Evolutionary conservation across 2,329 filamentous ascomycete species (phyloP), one percentile per base, ranked within the genome.

Genomic region (Aspergillus glaucus): DNA sequence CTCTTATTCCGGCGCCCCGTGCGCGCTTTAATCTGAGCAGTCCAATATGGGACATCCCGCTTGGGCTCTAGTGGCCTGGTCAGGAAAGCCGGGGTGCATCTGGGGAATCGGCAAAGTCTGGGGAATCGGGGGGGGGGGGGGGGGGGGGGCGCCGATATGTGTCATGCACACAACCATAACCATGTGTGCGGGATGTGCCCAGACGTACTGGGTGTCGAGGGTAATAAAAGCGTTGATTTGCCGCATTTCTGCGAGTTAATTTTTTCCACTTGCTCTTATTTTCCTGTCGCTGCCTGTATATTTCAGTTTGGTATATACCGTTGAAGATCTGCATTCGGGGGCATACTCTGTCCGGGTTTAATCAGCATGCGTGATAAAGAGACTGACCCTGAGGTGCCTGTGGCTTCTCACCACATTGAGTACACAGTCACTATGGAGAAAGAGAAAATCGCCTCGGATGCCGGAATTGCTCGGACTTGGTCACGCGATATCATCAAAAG

Each of bases 311-410:
- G 9, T 30, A 12, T 30, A 30, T 10, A 30, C 15, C 34, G 14
- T n/a, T 36, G 34, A 7, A 6, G 34, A 36, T n/a, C 15, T 36
- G 15, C 34, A 17, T 36, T n/a, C n/a, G 2, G n/a, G 15, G 43
- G 17, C 15, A 40, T 19, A 37, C 15, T 21, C 15, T 28, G 32
- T 32, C 28, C 21, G 30, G 40, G 22, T 22, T 34, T 40, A 4
- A 30, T 17, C 46, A 45, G 6, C 26, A 55, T 55, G 53, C 46
- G 43, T 36, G 45, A 51, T 34, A 53, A 51, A 15, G 34, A 17
- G 6, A 30, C 43, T 19, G 49, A 55, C 40, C 53, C 47, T 5
- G 51, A 53, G 22, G 43, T 44, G 2, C 46, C 51, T 8, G 19
- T 36, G 41, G 43, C 17, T 1, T 37, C 48, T 6, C 43, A 46